Evolutionary conservation across 2,329 filamentous ascomycete genomes (phyloP).

Genomic region (Talaromyces sp.): DNA sequence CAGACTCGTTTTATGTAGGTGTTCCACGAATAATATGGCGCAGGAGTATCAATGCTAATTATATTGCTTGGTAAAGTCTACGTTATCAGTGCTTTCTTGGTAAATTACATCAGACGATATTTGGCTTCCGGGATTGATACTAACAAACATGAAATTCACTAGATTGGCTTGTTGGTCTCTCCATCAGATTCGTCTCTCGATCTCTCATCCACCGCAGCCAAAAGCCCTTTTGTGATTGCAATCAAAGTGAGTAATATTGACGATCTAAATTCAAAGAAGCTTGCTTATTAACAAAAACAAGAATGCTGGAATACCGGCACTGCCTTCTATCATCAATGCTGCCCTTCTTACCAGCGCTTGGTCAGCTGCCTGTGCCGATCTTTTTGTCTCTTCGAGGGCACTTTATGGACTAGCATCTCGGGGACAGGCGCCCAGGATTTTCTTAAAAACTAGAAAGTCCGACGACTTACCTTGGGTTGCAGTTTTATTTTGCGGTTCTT

Average conservation of each 20-base stretch:
- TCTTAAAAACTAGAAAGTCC: slow-evolving; percentile 33
- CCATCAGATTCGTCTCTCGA: slow-evolving; percentile 14
- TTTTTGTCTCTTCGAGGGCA: slow-evolving; percentile 66
- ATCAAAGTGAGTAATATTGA: slow-evolving; percentile 19
- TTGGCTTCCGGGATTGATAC: background rate
- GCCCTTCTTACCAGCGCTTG: slow-evolving; percentile 73
- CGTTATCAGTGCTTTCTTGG: slow-evolving; percentile 7
- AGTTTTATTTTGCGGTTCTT: slow-evolving; percentile 13
- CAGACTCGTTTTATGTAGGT: slow-evolving; percentile 14
- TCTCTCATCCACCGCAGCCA: slow-evolving; percentile 42
- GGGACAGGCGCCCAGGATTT: slow-evolving; percentile 56
- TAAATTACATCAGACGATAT: background rate
- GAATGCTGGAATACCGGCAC: slow-evolving; percentile 56
- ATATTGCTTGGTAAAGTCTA: background rate
- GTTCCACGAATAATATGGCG: background rate
- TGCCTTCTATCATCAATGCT: slow-evolving; percentile 69
- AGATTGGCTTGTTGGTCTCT: slow-evolving; percentile 15
- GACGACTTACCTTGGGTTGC: slow-evolving; percentile 15
- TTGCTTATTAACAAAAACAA: slow-evolving; percentile 9
- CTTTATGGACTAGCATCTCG: slow-evolving; percentile 62
- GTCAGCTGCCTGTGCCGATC: slow-evolving; percentile 71
- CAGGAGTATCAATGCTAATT: background rate
- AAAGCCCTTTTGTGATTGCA: slow-evolving; percentile 41
- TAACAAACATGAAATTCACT: background rate
- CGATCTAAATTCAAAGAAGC: background rate